Percentiles rank a stretch among this genome's conserved stretches.
Conservation (phyloP, 768 basidiomycete genomes). For the Auriculariales sp. region DNA sequence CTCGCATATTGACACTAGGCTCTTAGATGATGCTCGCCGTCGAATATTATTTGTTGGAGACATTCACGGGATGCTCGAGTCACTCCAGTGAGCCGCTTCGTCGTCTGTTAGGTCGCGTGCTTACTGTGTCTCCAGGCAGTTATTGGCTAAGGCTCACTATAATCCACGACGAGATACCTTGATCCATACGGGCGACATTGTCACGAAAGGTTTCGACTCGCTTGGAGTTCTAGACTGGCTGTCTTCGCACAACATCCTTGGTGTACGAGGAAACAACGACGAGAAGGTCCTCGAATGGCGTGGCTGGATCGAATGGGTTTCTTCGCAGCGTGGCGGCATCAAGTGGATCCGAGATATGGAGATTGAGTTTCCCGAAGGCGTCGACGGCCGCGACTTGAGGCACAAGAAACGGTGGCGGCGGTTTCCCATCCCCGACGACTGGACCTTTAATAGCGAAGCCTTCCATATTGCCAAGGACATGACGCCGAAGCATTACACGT, state of each 20-base stretch:
- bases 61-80: slow-evolving; percentile 66
- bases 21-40: slow-evolving; percentile 30
- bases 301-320: slow-evolving; percentile 73
- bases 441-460: slow-evolving; percentile 64
- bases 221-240: slow-evolving; percentile 51
- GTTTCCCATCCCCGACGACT: slow-evolving; percentile 41
- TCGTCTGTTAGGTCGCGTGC: too few species aligned
- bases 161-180: slow-evolving; percentile 47
- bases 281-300: slow-evolving; percentile 85
- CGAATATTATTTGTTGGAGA: slow-evolving; percentile 76
- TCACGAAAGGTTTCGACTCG: slow-evolving; percentile 58
- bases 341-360: slow-evolving; percentile 16
- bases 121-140: slow-evolving; percentile 26
- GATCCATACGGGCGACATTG: slow-evolving; percentile 72
- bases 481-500: slow-evolving; percentile 47
- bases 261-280: slow-evolving; percentile 92
- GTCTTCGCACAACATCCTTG: slow-evolving; percentile 44
- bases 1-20: background rate
- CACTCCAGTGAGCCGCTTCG: slow-evolving; percentile 44
- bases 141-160: slow-evolving; percentile 51
- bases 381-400: background rate
- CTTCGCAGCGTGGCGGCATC: slow-evolving; percentile 22
- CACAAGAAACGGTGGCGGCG: slow-evolving; percentile 23
- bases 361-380: slow-evolving; percentile 14
- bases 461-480: slow-evolving; percentile 61